Percentiles rank a stretch among this genome's conserved stretches.
phyloP scores from a whole-genome alignment of 2,329 filamentous ascomycete genomes.

The Diaporthe sp. region DNA sequence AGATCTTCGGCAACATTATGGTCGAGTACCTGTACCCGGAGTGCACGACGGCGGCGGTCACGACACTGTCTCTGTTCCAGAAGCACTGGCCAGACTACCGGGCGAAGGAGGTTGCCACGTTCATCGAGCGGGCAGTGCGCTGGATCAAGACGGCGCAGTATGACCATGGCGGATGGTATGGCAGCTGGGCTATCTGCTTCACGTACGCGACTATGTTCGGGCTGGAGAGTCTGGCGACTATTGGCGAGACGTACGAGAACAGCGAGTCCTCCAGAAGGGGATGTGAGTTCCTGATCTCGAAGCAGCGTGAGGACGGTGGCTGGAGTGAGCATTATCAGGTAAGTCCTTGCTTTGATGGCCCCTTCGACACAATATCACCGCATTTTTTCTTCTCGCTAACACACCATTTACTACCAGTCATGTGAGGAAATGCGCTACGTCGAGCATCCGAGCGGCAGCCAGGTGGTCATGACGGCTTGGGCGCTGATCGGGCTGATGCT shows the following conservation, averaged over 20 bases:
- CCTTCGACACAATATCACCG: not conserved
- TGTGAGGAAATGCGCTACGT: conserved; percentile 83
- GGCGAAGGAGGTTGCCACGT: conserved; percentile 77
- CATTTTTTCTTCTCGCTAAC: conserved; percentile 14
- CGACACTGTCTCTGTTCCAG: conserved; percentile 85
- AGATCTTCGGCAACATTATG: conserved; percentile 98
- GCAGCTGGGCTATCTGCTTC: conserved; percentile 97
- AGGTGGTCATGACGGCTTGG: conserved; percentile 97
- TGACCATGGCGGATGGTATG: conserved; percentile 94
- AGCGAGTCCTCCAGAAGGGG: conserved; percentile 79
- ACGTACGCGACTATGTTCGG: conserved; percentile 98
- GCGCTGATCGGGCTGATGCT: conserved; percentile 86
- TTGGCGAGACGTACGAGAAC: conserved; percentile 85
- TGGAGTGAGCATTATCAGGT: conserved; percentile 96
- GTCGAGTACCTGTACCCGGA: conserved; percentile 98
- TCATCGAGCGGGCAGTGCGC: conserved; percentile 79
- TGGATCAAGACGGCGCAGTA: conserved; percentile 88
- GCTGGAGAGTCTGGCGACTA: conserved; percentile 84
- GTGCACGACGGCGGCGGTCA: conserved; percentile 95
- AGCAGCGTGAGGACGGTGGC: conserved; percentile 89
- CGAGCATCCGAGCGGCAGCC: conserved; percentile 81
- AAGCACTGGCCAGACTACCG: conserved; percentile 87
- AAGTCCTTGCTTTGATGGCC: conserved; percentile 43
- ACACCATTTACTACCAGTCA: conserved; percentile 59
- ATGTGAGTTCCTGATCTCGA: conserved; percentile 87